phyloP scores from a whole-genome alignment of 163 green algal species.

The Coccomyxa subellipsoidea region DNA sequence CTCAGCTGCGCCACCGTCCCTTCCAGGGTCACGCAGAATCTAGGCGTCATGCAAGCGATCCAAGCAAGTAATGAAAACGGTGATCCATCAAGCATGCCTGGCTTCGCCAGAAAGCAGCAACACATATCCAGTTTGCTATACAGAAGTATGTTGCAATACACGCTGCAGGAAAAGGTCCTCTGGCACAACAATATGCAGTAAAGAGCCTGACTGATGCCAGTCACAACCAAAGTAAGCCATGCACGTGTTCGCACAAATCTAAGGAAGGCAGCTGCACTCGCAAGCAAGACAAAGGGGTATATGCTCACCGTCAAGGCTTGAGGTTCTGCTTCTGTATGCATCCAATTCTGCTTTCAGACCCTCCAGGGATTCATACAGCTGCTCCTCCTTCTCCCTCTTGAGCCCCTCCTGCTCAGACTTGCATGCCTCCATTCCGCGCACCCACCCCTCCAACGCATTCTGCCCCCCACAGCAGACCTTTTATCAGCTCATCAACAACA shows the following conservation, averaged over 20 bases:
- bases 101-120: background rate
- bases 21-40: background rate
- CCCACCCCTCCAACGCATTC: conserved; percentile 4
- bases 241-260: no score
- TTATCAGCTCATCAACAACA: no score
- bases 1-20: conserved; percentile 3
- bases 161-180: no score
- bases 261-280: background rate
- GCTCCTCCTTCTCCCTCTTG: conserved; percentile 1
- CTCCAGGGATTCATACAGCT: background rate
- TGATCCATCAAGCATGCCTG: no score
- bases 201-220: no score
- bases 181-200: no score
- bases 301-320: background rate
- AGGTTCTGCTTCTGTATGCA: background rate
- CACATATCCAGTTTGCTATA: background rate
- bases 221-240: no score
- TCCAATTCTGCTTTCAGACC: background rate
- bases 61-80: background rate
- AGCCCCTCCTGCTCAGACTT: conserved; percentile 2
- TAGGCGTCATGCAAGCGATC: background rate
- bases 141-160: background rate
- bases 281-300: background rate
- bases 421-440: background rate
- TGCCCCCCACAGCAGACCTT: background rate